Base-by-base conservation (phyloP, 1,284 basidiomycete species). In the Fomitopsis pinicola region DNA sequence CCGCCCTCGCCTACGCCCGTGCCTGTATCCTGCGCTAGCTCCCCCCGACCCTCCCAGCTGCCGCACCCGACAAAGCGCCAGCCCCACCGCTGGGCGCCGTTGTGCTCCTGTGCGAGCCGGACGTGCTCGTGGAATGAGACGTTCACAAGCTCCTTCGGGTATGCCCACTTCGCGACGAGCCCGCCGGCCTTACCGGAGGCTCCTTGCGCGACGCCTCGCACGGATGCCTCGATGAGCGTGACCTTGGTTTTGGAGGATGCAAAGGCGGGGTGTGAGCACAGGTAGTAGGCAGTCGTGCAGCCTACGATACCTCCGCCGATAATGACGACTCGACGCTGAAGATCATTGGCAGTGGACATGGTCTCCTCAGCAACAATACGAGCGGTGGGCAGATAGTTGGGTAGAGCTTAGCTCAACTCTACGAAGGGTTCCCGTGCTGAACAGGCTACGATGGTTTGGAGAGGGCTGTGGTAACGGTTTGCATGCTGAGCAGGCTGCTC, bases 101-200 rank as follows among this genome's bases (percentile, higher is more conserved):
- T 79, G 72, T 92, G 87, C 67, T 89, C 81, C 58, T 87, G 75
- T 0, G 95, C 92, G 9, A 98, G 83, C 50, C 84, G 81, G 64
- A 87, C 81, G 72, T 97, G 95, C 66, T 97, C 87, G 7, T 78
- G 71, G 71, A 91, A 97, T 6, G 92, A 94, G 52, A 96, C 80
- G 46, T 83, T 77, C 5, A 90, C 89, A 19, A 97, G 78, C 70
- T 94, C 89, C 59, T 85, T 82, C 0, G 88, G 88, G 67, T 88
- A 89, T 1, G 88, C 88, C 88, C 88, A 90, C 66, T 83, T 83
- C 0, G 95, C 94, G 26, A 98, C 82, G n/a, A 98, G 87, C 0
- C 95, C 95, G 2, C 94, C 95, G 0, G 93, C 91, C 72, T 97
- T 97, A 5, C 95, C 95, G 0, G 88, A 92, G 0, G 95, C 93